phyloP scores from a whole-genome alignment of 139 green algal species.

The Edaphochlamys debaryana region DNA sequence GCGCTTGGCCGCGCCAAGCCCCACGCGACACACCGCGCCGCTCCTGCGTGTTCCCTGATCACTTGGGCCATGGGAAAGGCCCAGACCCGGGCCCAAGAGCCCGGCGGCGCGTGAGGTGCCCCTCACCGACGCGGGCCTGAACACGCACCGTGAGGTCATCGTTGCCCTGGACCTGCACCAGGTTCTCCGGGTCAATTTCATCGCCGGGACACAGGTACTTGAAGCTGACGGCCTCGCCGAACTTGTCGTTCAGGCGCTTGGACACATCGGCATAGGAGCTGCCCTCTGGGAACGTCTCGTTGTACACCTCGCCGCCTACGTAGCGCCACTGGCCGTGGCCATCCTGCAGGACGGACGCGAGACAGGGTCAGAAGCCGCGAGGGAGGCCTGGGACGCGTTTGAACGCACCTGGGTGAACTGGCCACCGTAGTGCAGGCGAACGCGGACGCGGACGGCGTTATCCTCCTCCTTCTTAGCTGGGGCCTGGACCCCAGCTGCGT shows the following conservation, averaged over 20 bases:
- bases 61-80: no score
- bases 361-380: background rate
- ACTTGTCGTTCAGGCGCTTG: constrained; percentile 53
- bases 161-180: constrained; percentile 81
- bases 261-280: constrained; percentile 42
- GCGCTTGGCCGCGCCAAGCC: no score
- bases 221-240: constrained; percentile 50
- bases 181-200: constrained; percentile 72
- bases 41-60: no score
- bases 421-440: constrained; percentile 33
- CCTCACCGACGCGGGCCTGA: no score
- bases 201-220: constrained; percentile 68
- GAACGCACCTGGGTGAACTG: constrained; percentile 28
- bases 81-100: no score
- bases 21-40: no score
- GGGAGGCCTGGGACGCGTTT: background rate
- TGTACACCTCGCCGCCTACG: constrained; percentile 56
- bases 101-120: no score
- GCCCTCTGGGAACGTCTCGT: constrained; percentile 41
- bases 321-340: constrained; percentile 40
- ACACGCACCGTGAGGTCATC: constrained; percentile 74
- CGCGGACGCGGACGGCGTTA: background rate
- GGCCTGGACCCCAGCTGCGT: no score
- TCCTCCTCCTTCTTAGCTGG: background rate
- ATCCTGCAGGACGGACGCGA: background rate